A percentile compares a stretch with the other conserved stretches of the same genome.
phyloP scores from a whole-genome alignment of 2,329 filamentous ascomycete genomes.

The Cladophialophora chaetospira region DNA sequence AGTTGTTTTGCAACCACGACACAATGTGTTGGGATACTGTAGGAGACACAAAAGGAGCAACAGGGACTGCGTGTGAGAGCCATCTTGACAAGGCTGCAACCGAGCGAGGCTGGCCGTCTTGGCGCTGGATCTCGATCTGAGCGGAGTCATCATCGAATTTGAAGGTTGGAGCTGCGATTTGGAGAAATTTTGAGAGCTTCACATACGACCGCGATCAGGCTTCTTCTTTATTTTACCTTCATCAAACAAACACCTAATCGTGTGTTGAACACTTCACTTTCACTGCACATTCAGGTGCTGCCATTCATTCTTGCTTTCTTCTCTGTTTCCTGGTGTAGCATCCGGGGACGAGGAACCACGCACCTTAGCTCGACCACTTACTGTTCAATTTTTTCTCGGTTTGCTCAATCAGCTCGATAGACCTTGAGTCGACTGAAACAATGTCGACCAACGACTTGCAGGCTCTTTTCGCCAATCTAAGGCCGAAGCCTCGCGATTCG shows the following conservation, averaged over 20 bases:
- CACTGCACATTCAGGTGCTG: conserved; percentile 14
- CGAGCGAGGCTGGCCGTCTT: not conserved
- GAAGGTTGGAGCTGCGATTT: not conserved
- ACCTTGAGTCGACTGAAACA: conserved; percentile 36
- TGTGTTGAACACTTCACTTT: conserved; percentile 9
- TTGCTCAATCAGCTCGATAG: conserved; percentile 11
- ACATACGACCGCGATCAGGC: not conserved
- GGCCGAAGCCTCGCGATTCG: conserved; percentile 40
- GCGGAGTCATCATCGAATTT: not conserved
- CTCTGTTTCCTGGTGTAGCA: conserved; percentile 30
- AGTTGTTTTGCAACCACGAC: no score
- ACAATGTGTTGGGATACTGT: no score
- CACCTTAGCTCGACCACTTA: not conserved
- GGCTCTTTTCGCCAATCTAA: conserved; percentile 50
- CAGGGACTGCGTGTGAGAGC: no score
- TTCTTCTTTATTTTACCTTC: not conserved
- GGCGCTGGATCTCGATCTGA: not conserved
- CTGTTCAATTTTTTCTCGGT: conserved; percentile 2
- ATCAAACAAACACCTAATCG: conserved; percentile 3
- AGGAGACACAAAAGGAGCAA: no score
- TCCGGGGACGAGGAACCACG: conserved; percentile 13
- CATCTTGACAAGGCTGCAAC: not conserved
- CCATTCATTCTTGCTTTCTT: conserved; percentile 21
- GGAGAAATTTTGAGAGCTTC: not conserved
- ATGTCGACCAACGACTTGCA: conserved; percentile 52